These are phyloP conservation scores for Cryptococcus deneoformans DNA, from an alignment of 1,284 basidiomycete genomes.

Conservation along the genomic window DNA sequence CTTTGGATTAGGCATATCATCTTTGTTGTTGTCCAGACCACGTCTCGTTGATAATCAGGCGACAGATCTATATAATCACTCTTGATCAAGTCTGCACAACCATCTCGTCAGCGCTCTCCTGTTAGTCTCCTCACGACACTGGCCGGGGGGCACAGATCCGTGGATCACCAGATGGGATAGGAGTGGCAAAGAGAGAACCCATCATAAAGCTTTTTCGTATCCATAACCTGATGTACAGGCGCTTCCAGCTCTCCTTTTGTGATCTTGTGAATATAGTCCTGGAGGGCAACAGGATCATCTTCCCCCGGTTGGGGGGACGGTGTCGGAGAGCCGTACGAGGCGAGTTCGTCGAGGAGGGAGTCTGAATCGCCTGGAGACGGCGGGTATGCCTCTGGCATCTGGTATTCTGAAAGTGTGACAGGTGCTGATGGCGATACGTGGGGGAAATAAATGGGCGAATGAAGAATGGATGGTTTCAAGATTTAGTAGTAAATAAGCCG, in stretches of 20 bases:
- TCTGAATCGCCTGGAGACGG: neutral
- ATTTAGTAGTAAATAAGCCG: too few relatives aligned
- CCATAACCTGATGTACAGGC: conserved; percentile 26
- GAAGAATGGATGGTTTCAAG: too few relatives aligned
- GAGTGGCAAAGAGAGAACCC: conserved; percentile 7
- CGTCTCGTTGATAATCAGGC: conserved; percentile 45
- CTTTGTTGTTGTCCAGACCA: conserved; percentile 41
- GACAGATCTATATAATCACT: conserved; percentile 32
- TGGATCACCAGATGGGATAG: neutral
- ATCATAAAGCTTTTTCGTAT: conserved; percentile 29
- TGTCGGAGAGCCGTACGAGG: conserved; percentile 1
- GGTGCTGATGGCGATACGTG: neutral
- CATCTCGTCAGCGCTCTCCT: neutral
- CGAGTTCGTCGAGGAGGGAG: conserved; percentile 16
- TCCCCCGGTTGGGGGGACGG: conserved; percentile 1
- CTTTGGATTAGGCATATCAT: conserved; percentile 34
- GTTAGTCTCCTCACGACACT: neutral
- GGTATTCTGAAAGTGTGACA: too few relatives aligned
- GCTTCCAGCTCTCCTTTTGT: conserved; percentile 22
- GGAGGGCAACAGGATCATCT: conserved; percentile 20
- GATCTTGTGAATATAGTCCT: conserved; percentile 12
- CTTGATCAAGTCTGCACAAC: conserved; percentile 32
- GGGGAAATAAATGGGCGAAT: too few relatives aligned
- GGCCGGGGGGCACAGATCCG: neutral
- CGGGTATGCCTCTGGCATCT: too few relatives aligned